Evolutionary conservation across 2,329 filamentous ascomycete species (phyloP).

Genomic region (Mycosphaerelloides madeirae): DNA sequence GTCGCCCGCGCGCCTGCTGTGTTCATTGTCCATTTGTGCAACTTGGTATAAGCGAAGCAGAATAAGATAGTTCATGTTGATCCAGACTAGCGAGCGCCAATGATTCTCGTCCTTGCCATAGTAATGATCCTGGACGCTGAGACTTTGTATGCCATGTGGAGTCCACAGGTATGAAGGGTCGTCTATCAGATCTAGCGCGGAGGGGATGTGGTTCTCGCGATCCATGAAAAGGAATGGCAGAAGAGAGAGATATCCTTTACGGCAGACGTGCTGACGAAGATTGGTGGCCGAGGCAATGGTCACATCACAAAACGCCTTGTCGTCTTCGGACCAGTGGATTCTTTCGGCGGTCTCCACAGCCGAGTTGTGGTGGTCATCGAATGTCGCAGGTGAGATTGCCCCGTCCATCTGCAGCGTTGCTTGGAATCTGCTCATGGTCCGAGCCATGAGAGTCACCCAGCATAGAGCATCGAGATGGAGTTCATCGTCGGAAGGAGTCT

Average conservation of each 20-base stretch:
- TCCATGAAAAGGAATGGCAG: slow-evolving; percentile 81
- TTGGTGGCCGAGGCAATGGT: slow-evolving; percentile 74
- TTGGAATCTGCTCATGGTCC: slow-evolving; percentile 72
- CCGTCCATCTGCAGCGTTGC: slow-evolving; percentile 59
- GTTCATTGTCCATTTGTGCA: slow-evolving; percentile 54
- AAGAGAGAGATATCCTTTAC: slow-evolving; percentile 89
- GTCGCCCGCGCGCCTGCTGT: slow-evolving; percentile 59
- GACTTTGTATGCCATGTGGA: slow-evolving; percentile 72
- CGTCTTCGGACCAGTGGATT: slow-evolving; percentile 81
- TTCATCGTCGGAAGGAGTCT: slow-evolving; percentile 89
- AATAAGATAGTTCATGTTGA: slow-evolving; percentile 88
- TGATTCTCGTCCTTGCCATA: slow-evolving; percentile 92
- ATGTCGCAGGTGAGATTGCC: not conserved
- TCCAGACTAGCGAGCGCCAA: slow-evolving; percentile 88
- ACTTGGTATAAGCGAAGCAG: slow-evolving; percentile 54
- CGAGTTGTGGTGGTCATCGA: not conserved
- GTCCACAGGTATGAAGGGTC: slow-evolving; percentile 85
- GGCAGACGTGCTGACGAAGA: slow-evolving; percentile 71
- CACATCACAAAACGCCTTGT: slow-evolving; percentile 83
- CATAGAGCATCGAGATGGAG: slow-evolving; percentile 88
- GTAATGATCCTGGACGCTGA: slow-evolving; percentile 73
- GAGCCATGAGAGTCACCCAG: slow-evolving; percentile 91
- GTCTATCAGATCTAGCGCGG: slow-evolving; percentile 62
- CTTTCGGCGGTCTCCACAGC: slow-evolving; percentile 63
- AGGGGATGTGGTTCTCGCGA: slow-evolving; percentile 69